phyloP scores from a whole-genome alignment of 805 yeast genomes.

The Cyberlindnera bimundalis region DNA sequence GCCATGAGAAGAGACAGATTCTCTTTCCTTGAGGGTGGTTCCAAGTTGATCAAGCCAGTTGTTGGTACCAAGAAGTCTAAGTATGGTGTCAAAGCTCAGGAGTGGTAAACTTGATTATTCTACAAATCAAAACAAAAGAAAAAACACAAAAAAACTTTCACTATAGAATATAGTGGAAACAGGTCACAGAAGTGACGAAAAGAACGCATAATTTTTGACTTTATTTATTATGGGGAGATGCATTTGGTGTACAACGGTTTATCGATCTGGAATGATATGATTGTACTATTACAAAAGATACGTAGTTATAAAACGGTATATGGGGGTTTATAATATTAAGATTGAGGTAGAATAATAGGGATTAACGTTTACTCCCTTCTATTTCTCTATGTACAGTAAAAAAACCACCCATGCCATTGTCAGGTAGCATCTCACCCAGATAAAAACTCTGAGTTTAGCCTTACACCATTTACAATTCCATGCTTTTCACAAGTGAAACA shows the following conservation, averaged over 20 bases:
- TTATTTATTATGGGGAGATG: conserved; percentile 10
- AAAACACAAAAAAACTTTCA: not conserved
- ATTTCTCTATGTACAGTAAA: no score
- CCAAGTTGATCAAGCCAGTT: conserved; percentile 61
- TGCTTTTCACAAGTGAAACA: conserved; percentile 24
- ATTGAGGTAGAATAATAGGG: no score
- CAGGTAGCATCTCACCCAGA: no score
- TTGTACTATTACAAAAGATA: conserved; percentile 6
- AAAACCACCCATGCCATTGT: no score
- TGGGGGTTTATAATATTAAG: no score
- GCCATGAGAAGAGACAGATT: conserved; percentile 69
- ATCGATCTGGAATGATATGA: conserved; percentile 17
- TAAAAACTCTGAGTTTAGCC: not conserved
- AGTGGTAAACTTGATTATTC: conserved; percentile 50
- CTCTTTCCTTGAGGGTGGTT: conserved; percentile 92
- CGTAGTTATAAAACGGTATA: no score
- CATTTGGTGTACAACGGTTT: conserved; percentile 11
- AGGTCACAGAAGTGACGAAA: conserved; percentile 7
- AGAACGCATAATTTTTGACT: conserved; percentile 1
- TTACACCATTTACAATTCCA: conserved; percentile 20
- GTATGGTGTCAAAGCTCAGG: conserved; percentile 67
- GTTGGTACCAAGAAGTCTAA: conserved; percentile 65
- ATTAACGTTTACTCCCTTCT: no score
- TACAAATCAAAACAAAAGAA: not conserved
- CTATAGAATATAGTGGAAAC: no score